Percentiles rank a stretch among this genome's conserved stretches.
phyloP scores from a whole-genome alignment of 305 asterid genomes.

The Fraxinus greggii region DNA sequence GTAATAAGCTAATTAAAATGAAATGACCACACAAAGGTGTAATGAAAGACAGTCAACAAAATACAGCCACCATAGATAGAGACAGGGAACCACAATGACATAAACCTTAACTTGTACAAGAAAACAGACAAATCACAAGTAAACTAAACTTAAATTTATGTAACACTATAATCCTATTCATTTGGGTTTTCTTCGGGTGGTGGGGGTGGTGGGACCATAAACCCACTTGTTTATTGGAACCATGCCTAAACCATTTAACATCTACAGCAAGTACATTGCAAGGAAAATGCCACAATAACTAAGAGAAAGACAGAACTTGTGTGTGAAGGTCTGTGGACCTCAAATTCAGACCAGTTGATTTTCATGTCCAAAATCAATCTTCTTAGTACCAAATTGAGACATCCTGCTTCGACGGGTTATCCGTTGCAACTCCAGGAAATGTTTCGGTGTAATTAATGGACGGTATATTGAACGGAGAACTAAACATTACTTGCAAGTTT shows the following conservation, averaged over 20 bases:
- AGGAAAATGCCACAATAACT: slow-evolving; percentile 24
- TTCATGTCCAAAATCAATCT: background rate
- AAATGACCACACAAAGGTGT: background rate
- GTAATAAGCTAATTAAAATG: background rate
- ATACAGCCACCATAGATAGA: slow-evolving; percentile 24
- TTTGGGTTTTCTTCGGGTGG: slow-evolving; percentile 21
- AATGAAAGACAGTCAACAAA: slow-evolving; percentile 33
- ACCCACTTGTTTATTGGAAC: slow-evolving; percentile 35
- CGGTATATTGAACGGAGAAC: slow-evolving; percentile 35
- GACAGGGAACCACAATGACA: background rate
- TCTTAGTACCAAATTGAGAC: slow-evolving; percentile 43
- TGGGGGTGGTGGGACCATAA: slow-evolving; percentile 14
- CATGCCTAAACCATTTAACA: slow-evolving; percentile 27
- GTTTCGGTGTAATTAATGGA: slow-evolving; percentile 34
- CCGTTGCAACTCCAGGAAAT: slow-evolving; percentile 32
- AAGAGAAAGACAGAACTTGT: slow-evolving; percentile 18
- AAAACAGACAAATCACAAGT: background rate
- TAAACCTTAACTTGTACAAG: slow-evolving; percentile 12
- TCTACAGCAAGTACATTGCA: slow-evolving; percentile 33
- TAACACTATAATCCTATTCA: slow-evolving; percentile 28
- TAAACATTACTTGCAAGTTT: slow-evolving; percentile 37
- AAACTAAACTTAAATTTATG: slow-evolving; percentile 24
- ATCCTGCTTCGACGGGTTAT: slow-evolving; percentile 36
- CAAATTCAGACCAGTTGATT: background rate
- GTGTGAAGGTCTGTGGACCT: background rate